Evolutionary conservation across 2,329 filamentous ascomycete genomes (phyloP), one percentile per base, ranked within the genome.

Genomic region (Eutypella sp.): DNA sequence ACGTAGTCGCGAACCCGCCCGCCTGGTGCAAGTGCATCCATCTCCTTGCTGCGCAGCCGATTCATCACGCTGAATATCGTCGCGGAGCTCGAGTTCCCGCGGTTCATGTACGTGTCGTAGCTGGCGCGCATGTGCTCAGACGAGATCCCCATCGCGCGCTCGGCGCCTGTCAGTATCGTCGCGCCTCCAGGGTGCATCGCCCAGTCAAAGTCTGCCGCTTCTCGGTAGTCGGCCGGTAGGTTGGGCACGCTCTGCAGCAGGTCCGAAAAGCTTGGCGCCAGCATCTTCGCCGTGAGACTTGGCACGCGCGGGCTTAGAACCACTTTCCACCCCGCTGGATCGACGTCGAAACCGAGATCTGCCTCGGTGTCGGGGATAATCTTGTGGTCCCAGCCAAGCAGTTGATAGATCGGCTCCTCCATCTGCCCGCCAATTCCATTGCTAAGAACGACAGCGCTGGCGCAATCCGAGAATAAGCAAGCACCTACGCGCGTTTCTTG

Each of bases 141-240:
- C 0, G 71, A 72, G 40, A 87, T 74, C 5, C 66, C 61, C 69
- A 88, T 72, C 1, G 69, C 71, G 36, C 68, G 68, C 60, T 86
- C 78, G 1, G 84, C 79, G 1, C 82, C 81, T 0, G 79, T 73
- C 2, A 88, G 67, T 36, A 88, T 85, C 1, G 82, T 81, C 1
- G 80, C 72, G 16, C 84, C 84, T 4, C 84, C 84, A 0, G 84
- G 84, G 54, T 88, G 84, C 59, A 88, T 75, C 1, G 83, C 84
- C 84, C 84, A 88, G 67, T 88, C 84, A 52, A 85, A 86, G 48
- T 84, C 78, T 0, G 70, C 61, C 0, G 82, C 69, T 0, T 60
- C 52, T n/a, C 62, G 57, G 54, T 75, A 75, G 7, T 62, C 56
- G 5, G 61, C 57, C 1, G 78, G 75, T 3, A 81, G 62, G 1